Conservation (phyloP, 2,329 filamentous ascomycete species). For the Colletotrichum endophyticum region DNA sequence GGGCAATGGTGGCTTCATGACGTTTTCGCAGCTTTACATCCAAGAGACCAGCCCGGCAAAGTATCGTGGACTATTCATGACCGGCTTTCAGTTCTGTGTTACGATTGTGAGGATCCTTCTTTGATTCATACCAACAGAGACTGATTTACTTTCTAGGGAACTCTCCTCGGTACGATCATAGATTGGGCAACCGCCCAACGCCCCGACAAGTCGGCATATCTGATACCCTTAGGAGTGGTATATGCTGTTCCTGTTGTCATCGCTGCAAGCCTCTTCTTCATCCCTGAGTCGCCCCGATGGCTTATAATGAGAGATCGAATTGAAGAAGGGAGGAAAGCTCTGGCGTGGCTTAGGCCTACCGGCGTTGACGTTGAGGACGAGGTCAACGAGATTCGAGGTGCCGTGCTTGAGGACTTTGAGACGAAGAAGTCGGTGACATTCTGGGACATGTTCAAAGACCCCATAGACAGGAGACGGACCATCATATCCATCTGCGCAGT, state of each 20-base stretch:
- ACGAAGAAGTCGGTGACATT: slow-evolving; percentile 60
- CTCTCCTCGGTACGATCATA: not conserved
- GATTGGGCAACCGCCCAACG: not conserved
- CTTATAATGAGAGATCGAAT: not conserved
- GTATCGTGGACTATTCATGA: slow-evolving; percentile 52
- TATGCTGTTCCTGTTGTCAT: not conserved
- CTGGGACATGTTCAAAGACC: slow-evolving; percentile 24
- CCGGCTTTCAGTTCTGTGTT: slow-evolving; percentile 7
- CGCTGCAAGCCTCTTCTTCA: not conserved
- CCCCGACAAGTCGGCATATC: not conserved
- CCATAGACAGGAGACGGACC: slow-evolving; percentile 35
- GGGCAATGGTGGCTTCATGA: slow-evolving; percentile 63
- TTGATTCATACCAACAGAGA: fast-evolving
- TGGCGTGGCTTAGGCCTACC: not conserved
- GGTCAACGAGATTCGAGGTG: slow-evolving; percentile 39
- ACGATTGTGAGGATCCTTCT: not conserved
- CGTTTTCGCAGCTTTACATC: slow-evolving; percentile 55
- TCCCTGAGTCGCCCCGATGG: not conserved
- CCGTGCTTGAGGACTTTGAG: slow-evolving; percentile 56
- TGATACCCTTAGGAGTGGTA: not conserved
- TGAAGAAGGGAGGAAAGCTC: not conserved
- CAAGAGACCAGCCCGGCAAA: slow-evolving; percentile 52
- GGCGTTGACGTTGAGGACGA: slow-evolving; percentile 26
- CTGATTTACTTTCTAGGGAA: not conserved
- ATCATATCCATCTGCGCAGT: not conserved